Percentiles rank a stretch among this genome's conserved stretches.
Evolutionary conservation across 805 yeast species (phyloP).

Genomic region (Metschnikowia cubensis): DNA sequence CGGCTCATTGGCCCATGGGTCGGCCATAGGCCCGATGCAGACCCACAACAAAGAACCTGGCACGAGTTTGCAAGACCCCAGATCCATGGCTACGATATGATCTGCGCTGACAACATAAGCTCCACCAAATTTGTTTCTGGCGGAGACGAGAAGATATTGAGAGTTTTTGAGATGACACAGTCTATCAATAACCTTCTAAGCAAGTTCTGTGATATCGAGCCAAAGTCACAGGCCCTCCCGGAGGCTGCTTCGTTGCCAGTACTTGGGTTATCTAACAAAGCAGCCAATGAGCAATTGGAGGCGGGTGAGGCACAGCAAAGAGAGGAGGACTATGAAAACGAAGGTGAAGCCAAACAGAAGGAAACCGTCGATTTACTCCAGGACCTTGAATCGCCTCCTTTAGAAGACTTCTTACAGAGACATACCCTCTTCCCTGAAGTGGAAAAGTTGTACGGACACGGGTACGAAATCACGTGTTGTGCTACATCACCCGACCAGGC

Average conservation of each 20-base stretch:
- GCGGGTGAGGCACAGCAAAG: constrained; percentile 36
- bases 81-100: constrained; percentile 97
- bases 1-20: constrained; percentile 71
- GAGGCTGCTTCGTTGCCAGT: constrained; percentile 91
- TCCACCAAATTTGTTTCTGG: constrained; percentile 76
- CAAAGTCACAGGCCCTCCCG: constrained; percentile 43
- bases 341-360: constrained; percentile 32
- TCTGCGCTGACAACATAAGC: constrained; percentile 62
- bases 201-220: constrained; percentile 46
- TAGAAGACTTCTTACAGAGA: constrained; percentile 88
- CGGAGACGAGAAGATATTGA: constrained; percentile 89
- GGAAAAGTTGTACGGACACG: constrained; percentile 95
- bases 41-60: constrained; percentile 45
- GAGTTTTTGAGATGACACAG: constrained; percentile 86
- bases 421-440: constrained; percentile 92
- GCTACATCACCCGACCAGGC: constrained; percentile 62
- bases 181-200: constrained; percentile 63
- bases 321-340: constrained; percentile 37
- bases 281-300: constrained; percentile 50
- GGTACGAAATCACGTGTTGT: constrained; percentile 83
- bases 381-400: constrained; percentile 42
- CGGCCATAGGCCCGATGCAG: constrained; percentile 17
- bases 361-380: constrained; percentile 53
- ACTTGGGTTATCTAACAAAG: constrained; percentile 88
- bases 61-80: constrained; percentile 95